Base-by-base conservation (phyloP, 345 rosid genomes). In the Cardiospermum halicacabum region DNA sequence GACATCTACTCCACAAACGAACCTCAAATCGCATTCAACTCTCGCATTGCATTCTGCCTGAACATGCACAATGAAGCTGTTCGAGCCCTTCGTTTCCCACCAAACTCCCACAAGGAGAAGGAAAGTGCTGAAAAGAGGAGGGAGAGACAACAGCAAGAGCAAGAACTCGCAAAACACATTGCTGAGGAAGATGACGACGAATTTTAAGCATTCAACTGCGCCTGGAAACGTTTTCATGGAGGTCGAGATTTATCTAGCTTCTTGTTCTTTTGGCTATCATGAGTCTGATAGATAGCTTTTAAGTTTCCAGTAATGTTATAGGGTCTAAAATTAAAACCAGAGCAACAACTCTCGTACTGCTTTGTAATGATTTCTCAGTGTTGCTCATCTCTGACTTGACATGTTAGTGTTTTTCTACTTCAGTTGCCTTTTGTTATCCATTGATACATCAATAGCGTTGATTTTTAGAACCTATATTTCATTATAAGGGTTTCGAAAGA, bases 31-130 rank as follows among this genome's bases (percentile, higher is more conserved):
- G 87, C 78, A 11, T 82, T 82, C 45, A 82, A 82, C 70, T 82
- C 86, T 8, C 70, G 86, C 67, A 79, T 82, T 59, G 81, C 86
- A 24, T 82, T 82, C 77, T 82, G 84, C 62, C 82, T 82, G 67
- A 82, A 82, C 56, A 82, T 79, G 86, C 84, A 82, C 42, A 82
- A 82, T 2, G 84, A 82, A 66, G 84, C 84, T n/a, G 86, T 82
- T 11, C 86, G 82, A 15, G 84, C 86, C 7, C 84, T 82, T 51
- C 64, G 82, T 51, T 82, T 82, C 69, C 84, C 87, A 7, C 87
- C 87, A 30, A 79, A 79, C 66, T 82, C 86, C 13, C 84, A 82
- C 82, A 77, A 77, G 73, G 86, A 82, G 72, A 82, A 79, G 43
- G 86, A 79, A 67, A 71, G 82, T 61, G 84, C 80, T 12, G 86